phyloP scores from a whole-genome alignment of 2,329 filamentous ascomycete species.

The Hypoxylon sp. region DNA sequence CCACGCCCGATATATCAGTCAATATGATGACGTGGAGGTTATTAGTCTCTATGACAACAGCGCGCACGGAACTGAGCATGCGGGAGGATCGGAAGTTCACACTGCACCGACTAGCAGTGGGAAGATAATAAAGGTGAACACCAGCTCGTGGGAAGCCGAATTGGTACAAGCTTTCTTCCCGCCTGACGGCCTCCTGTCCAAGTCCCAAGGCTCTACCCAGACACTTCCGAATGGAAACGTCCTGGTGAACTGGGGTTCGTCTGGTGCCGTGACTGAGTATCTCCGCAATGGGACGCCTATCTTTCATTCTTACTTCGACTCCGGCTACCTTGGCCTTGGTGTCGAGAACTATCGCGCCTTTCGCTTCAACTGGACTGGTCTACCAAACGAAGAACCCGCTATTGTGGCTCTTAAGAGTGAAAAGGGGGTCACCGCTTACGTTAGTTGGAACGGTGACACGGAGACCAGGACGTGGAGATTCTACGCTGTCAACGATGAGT shows the following conservation, averaged over 20 bases:
- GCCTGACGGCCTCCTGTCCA: slow-evolving; percentile 62
- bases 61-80: slow-evolving; percentile 60
- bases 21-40: slow-evolving; percentile 59
- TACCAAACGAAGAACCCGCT: slow-evolving; percentile 56
- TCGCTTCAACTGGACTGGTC: slow-evolving; percentile 56
- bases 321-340: slow-evolving; percentile 35
- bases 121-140: slow-evolving; percentile 61
- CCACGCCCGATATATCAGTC: slow-evolving; percentile 60
- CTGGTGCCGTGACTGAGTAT: slow-evolving; percentile 63
- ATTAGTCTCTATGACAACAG: slow-evolving; percentile 67
- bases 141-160: slow-evolving; percentile 59
- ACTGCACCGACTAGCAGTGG: slow-evolving; percentile 57
- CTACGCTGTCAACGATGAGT: slow-evolving; percentile 55
- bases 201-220: slow-evolving; percentile 58
- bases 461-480: slow-evolving; percentile 63
- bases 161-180: slow-evolving; percentile 62
- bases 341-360: slow-evolving; percentile 48
- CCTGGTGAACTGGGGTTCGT: slow-evolving; percentile 64
- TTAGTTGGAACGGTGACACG: slow-evolving; percentile 67
- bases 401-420: slow-evolving; percentile 46
- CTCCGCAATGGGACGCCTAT: slow-evolving; percentile 41
- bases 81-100: slow-evolving; percentile 47
- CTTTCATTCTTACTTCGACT: slow-evolving; percentile 58
- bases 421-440: slow-evolving; percentile 55
- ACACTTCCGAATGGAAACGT: slow-evolving; percentile 57